Evolutionary conservation across 768 basidiomycete genomes (phyloP).

Genomic region (Auriculariales sp.): DNA sequence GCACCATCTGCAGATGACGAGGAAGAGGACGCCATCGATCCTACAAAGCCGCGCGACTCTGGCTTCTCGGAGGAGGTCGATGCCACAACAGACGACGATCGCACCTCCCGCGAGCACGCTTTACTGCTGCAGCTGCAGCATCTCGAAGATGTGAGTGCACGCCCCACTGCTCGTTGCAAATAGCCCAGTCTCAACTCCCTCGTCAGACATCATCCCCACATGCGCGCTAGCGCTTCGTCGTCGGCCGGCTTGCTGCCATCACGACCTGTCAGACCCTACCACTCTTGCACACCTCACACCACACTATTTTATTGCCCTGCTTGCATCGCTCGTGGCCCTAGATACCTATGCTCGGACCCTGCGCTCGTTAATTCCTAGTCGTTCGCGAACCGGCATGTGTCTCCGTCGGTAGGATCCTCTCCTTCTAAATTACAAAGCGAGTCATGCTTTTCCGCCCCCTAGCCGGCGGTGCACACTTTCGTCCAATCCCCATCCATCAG

Average conservation of each 20-base stretch:
- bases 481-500: too few relatives aligned
- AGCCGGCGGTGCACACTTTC: too few relatives aligned
- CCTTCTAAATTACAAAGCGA: too few relatives aligned
- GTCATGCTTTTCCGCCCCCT: too few relatives aligned
- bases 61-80: constrained; percentile 7
- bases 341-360: too few relatives aligned
- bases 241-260: neutral
- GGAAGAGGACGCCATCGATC: constrained; percentile 1
- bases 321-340: too few relatives aligned
- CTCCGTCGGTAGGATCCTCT: too few relatives aligned
- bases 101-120: neutral
- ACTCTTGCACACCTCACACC: too few relatives aligned
- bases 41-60: constrained; percentile 7
- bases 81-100: neutral
- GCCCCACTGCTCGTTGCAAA: neutral
- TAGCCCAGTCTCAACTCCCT: neutral
- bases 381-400: too few relatives aligned
- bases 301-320: too few relatives aligned
- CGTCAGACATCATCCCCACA: neutral
- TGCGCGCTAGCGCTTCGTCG: neutral
- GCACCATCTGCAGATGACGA: neutral
- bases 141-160: neutral
- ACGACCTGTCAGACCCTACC: neutral
- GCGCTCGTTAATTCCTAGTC: too few relatives aligned
- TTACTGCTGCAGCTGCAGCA: neutral